Base-by-base conservation (phyloP, 805 yeast species). In the Kodamaea lidongshanica region DNA sequence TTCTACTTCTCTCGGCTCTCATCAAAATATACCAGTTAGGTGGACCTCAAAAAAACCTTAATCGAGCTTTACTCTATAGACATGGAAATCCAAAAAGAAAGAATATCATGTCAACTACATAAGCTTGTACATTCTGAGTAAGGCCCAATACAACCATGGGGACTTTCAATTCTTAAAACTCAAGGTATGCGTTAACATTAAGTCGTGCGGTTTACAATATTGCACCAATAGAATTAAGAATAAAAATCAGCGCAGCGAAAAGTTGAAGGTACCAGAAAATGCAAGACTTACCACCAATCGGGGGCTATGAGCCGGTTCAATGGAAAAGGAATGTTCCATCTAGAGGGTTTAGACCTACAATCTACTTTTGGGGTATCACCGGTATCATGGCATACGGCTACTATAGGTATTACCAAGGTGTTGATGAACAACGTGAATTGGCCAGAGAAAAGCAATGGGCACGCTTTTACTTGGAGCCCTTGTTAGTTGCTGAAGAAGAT, bases 321-420 rank as follows among this genome's bases (percentile, higher is more conserved):
- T 85, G 94, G 94, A 80, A 79, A 61, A 74, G 94, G 54, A 79
- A 84, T 56, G 60, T 85, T 28, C 95, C 95, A 14, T 63, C 89
- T 2, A 68, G 95, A 44, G 95, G 95, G 3, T 84, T 84, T 62
- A 66, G 89, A 35, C 92, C 94, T 10, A 61, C 74, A 24, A 65
- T 82, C 25, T 84, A 79, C 63, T 67, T 84, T 37, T 74, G 73
- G 50, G 73, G 79, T 20, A 54, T 83, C 37, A 63, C 74, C 23
- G 82, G 74, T 7, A 48, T 79, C 51, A 71, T 83, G 53, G 67
- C 75, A 3, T 80, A 76, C 50, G 94, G 94, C 7, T 80, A 79
- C 63, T 80, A 79, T 57, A 64, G 69, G 43, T 65, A 74, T 35
- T 68, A 70, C 45, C 62, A 70, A 38, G 87, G 86, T 23, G 79